Conservation (phyloP, 305 asterid genomes). For the Plantago coronopus region DNA sequence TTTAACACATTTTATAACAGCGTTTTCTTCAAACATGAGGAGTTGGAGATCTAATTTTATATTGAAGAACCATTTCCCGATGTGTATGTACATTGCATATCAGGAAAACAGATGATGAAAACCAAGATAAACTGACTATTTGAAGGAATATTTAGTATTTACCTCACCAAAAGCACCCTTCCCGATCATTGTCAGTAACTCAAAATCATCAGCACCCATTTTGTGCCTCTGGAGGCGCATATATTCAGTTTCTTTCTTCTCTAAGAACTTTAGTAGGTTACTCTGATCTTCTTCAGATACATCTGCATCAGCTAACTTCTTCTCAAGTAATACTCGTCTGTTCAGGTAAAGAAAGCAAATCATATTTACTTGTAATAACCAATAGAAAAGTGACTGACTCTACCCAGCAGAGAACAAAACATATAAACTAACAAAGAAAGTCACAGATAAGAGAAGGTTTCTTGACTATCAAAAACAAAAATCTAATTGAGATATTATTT, state of each 20-base stretch:
- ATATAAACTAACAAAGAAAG: slow-evolving; percentile 11
- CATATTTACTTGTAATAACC: slow-evolving; percentile 11
- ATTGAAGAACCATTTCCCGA: background rate
- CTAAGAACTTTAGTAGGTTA: slow-evolving; percentile 76
- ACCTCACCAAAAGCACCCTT: slow-evolving; percentile 99
- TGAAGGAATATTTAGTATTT: slow-evolving; percentile 20
- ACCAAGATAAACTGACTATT: slow-evolving; percentile 10
- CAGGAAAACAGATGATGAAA: background rate
- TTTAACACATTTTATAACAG: no score
- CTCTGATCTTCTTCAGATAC: slow-evolving; percentile 97
- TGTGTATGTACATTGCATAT: background rate
- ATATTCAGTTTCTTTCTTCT: slow-evolving; percentile 95
- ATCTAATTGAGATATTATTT: background rate
- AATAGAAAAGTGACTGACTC: slow-evolving; percentile 7
- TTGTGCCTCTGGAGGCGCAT: slow-evolving; percentile 98
- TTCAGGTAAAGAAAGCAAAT: slow-evolving; percentile 22
- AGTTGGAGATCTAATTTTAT: no score
- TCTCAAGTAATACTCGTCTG: slow-evolving; percentile 80
- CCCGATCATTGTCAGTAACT: slow-evolving; percentile 90
- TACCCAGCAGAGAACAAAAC: slow-evolving; percentile 14
- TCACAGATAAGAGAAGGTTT: slow-evolving; percentile 5
- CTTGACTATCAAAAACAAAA: background rate
- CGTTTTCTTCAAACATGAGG: no score
- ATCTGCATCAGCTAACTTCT: slow-evolving; percentile 95
- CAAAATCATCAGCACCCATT: slow-evolving; percentile 95